Base-by-base conservation (phyloP, 768 basidiomycete species). In the Russula compacta region DNA sequence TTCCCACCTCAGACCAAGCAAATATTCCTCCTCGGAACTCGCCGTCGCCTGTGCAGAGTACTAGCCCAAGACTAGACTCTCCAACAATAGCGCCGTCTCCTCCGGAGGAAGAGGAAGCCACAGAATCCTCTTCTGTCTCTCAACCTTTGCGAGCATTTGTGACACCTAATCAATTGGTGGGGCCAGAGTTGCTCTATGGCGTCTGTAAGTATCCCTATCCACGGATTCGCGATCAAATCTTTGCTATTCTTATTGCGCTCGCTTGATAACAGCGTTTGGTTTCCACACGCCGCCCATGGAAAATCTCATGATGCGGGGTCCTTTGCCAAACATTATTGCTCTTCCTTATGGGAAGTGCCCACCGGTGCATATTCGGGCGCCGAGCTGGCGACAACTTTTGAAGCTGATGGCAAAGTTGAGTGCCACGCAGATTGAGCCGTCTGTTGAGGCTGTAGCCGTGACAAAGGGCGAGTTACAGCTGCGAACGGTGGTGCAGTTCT, bases 401-500 rank as follows among this genome's bases (percentile, higher is more conserved):
- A 87, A 83, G 67, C 70, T 92, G 44, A 83, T 92, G 82, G 89
- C 88, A 32, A 76, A 84, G 61, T 71, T 90, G 59, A 84, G 85
- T 58, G 82, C 78, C 35, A 85, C 86, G 6, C 81, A 81, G 53
- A 74, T 92, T 48, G 85, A 91, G 65, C 82, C 89, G 1, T 83
- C 85, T 0, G 69, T 88, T 40, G 86, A 87, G 66, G 84, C 86
- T 1, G 72, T 87, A 64, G 81, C 83, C 1, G 71, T 78, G 0
- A 74, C 78, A 35, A 85, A 84, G 67, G 74, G 73, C 1, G 80
- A 81, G 6, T 75, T 85, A 53, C 79, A 78, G 61, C 73, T 92
- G 48, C 84, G 90, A 44, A 84, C 84, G 0, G 86, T 92, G 0
- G 73, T 92, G 58, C 89, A 92, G 67, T 89, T 92, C 67, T 78